Percentiles rank a stretch among this genome's conserved stretches.
phyloP scores from a whole-genome alignment of 2,329 filamentous ascomycete genomes.

The Tolypocladium cylindrosporum region DNA sequence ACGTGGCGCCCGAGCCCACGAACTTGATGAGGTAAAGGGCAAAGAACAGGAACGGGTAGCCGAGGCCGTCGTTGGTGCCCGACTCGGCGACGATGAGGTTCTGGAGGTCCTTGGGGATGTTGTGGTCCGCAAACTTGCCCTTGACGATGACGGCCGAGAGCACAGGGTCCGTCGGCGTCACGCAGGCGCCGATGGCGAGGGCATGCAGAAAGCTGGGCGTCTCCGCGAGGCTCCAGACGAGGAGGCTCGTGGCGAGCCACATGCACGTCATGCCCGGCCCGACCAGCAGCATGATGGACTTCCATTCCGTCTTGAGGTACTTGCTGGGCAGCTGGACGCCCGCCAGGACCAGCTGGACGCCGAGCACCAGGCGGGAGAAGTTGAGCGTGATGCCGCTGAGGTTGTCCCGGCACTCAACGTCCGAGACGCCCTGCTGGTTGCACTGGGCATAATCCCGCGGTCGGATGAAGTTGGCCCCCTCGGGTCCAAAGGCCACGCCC shows the following conservation, averaged over 20 bases:
- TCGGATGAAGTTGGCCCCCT: constrained; percentile 65
- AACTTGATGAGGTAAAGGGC: constrained; percentile 78
- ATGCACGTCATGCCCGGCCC: constrained; percentile 78
- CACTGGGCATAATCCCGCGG: constrained; percentile 62
- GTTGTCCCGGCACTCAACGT: constrained; percentile 31
- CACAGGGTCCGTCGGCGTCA: constrained; percentile 88
- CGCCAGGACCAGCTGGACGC: constrained; percentile 81
- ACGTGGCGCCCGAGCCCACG: constrained; percentile 45
- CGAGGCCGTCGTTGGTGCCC: constrained; percentile 80
- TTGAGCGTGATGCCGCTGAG: constrained; percentile 68
- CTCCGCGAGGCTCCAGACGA: constrained; percentile 70
- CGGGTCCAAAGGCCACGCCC: constrained; percentile 69
- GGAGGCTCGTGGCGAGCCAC: constrained; percentile 74
- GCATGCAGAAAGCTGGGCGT: constrained; percentile 66
- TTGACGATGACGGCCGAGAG: constrained; percentile 86
- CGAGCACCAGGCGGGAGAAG: constrained; percentile 79
- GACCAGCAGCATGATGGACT: constrained; percentile 60
- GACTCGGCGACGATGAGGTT: constrained; percentile 74
- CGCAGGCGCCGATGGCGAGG: constrained; percentile 69
- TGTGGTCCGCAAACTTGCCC: constrained; percentile 85
- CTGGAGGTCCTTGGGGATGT: constrained; percentile 73
- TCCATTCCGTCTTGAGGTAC: constrained; percentile 73
- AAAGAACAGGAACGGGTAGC: constrained; percentile 82
- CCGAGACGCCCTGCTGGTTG: constrained; percentile 8
- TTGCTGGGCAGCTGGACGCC: constrained; percentile 80